Evolutionary conservation across 345 rosid species (phyloP), one percentile per base, ranked within the genome.

Genomic region (Arabidopsis suecica): DNA sequence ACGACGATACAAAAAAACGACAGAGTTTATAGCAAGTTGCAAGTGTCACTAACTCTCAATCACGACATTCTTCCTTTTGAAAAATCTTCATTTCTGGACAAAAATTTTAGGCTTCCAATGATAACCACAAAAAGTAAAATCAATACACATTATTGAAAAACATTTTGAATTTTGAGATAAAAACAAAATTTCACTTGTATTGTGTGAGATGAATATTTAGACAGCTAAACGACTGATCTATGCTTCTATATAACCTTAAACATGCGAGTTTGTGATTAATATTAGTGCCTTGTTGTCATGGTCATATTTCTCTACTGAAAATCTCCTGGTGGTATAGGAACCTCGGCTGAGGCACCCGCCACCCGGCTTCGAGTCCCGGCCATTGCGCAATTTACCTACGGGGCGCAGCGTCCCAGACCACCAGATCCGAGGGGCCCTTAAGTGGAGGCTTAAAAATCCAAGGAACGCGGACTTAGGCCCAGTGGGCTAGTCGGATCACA

Each of bases 261-360:
- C 53, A 72, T 51, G 54, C 11, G 36, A 54, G 36, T 57, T 54
- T 45, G 66, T 56, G 41, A 51, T 66, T 74, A 47, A 23, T 1
- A 30, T 28, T 66, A 58, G 14, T 32, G 40, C 9, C 33, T 10
- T 38, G 44, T 28, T 28, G 32, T 28, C 32, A 28, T 28, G 32
- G 32, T 14, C 47, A 59, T 75, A 13, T 16, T 28, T 48, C 40
- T 48, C 5, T 40, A 58, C 0, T 58, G 12, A 28, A 36, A 5
- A 30, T 59, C 14, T 49, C 7, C 28, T n/a, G n/a, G n/a, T n/a
- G n/a, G n/a, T n/a, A n/a, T n/a, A n/a, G n/a, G n/a, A n/a, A n/a
- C n/a, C n/a, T n/a, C n/a, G n/a, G n/a, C n/a, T n/a, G n/a, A n/a
- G n/a, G n/a, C n/a, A n/a, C n/a, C n/a, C n/a, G n/a, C n/a, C n/a